A percentile compares a stretch with the other conserved stretches of the same genome.
phyloP scores from a whole-genome alignment of 805 yeast genomes.

The Candida awuae region DNA sequence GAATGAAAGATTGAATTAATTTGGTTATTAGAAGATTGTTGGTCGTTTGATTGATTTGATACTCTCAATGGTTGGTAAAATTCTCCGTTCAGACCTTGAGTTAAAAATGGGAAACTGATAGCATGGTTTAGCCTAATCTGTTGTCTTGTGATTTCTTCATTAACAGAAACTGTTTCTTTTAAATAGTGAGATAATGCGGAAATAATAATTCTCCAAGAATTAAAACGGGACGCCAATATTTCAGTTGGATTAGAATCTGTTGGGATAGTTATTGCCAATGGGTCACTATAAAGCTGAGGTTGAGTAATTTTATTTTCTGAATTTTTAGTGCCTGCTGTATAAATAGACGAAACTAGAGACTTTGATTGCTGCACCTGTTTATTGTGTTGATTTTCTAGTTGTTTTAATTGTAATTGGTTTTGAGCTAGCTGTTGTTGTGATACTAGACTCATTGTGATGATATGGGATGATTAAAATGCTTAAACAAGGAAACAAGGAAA shows the following conservation, averaged over 20 bases:
- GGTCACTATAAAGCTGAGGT: conserved; percentile 33
- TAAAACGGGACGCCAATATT: conserved; percentile 70
- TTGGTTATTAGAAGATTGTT: conserved; percentile 3
- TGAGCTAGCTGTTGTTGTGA: conserved; percentile 40
- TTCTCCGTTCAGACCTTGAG: conserved; percentile 36
- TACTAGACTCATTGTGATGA: conserved; percentile 25
- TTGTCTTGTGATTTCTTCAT: conserved; percentile 82
- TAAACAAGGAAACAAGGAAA: not conserved
- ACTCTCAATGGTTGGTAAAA: conserved; percentile 31
- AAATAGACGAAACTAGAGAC: conserved; percentile 24
- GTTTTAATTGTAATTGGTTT: conserved; percentile 39
- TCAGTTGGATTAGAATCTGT: conserved; percentile 75
- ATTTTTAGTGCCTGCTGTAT: conserved; percentile 34
- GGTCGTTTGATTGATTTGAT: conserved; percentile 9
- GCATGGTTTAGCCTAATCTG: conserved; percentile 77
- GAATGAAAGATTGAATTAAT: conserved; percentile 11
- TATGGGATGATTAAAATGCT: not conserved
- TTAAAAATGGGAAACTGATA: conserved; percentile 45
- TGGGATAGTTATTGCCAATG: conserved; percentile 44
- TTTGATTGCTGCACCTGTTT: conserved; percentile 37
- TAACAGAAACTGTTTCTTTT: conserved; percentile 72
- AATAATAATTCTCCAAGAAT: conserved; percentile 78
- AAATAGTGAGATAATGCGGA: conserved; percentile 68
- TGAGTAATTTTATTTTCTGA: conserved; percentile 5
- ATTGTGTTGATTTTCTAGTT: conserved; percentile 36